Conservation (phyloP, 2,329 filamentous ascomycete genomes). For the Beauveria asiatica region DNA sequence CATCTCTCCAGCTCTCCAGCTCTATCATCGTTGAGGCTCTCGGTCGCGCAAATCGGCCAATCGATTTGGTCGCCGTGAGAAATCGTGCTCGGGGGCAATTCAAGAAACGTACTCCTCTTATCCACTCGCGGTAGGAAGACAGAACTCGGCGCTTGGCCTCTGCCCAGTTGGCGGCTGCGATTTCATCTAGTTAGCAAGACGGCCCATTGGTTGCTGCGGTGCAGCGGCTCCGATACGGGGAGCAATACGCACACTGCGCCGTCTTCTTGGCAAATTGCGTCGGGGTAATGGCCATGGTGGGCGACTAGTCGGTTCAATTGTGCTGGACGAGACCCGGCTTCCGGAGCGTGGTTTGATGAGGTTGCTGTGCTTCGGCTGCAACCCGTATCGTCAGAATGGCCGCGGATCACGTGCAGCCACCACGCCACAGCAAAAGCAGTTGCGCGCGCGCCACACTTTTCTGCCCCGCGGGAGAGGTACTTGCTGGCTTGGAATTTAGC, state of each 20-base stretch:
- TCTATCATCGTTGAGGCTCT: background rate
- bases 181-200: background rate
- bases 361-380: slow-evolving; percentile 9
- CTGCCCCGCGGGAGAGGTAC: background rate
- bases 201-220: background rate
- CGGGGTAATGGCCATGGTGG: slow-evolving; percentile 78
- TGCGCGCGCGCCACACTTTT: background rate
- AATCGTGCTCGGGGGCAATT: background rate
- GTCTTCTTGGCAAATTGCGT: slow-evolving; percentile 82
- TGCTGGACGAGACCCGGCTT: slow-evolving; percentile 3
- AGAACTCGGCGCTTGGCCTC: slow-evolving; percentile 85
- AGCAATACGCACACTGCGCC: slow-evolving; percentile 56
- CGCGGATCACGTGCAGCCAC: slow-evolving; percentile 4
- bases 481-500: too few relatives aligned
- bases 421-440: background rate
- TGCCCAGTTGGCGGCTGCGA: slow-evolving; percentile 72
- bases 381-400: slow-evolving; percentile 5
- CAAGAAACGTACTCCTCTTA: slow-evolving; percentile 71
- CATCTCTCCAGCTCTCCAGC: background rate
- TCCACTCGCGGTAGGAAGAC: slow-evolving; percentile 88
- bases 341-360: slow-evolving; percentile 8
- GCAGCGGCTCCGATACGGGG: background rate
- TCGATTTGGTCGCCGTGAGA: background rate
- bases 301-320: slow-evolving; percentile 27
- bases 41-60: background rate